Percentiles rank a stretch among this genome's conserved stretches.
phyloP scores from a whole-genome alignment of 331 rosid species.

The Cucumis variabilis region DNA sequence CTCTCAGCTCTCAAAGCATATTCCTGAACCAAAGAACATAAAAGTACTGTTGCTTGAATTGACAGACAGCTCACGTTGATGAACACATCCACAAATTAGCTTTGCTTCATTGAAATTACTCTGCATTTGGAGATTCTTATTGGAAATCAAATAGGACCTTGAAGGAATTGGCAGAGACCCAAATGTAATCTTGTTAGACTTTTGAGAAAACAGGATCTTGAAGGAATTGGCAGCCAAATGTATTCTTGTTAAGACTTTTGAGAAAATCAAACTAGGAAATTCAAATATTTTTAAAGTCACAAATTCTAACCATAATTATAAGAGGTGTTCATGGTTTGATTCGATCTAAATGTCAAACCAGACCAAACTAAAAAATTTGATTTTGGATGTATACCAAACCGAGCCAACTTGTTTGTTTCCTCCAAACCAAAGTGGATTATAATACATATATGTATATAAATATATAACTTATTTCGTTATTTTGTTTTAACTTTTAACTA shows the following conservation, averaged over 20 bases:
- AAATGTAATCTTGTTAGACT: not conserved
- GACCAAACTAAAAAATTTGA: too few relatives aligned
- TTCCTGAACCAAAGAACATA: not conserved
- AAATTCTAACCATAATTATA: not conserved
- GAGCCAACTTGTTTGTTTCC: too few relatives aligned
- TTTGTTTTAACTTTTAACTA: too few relatives aligned
- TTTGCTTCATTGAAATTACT: not conserved
- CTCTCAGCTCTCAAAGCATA: conserved; percentile 18
- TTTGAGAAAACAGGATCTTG: not conserved
- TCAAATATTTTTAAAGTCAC: not conserved
- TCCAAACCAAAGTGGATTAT: too few relatives aligned
- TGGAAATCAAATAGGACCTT: conserved; percentile 2
- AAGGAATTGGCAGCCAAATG: conserved; percentile 6
- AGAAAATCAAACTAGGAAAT: too few relatives aligned
- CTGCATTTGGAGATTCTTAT: conserved; percentile 6
- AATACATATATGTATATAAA: too few relatives aligned
- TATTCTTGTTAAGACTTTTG: not conserved
- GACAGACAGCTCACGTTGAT: conserved; percentile 4
- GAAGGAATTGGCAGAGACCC: conserved; percentile 4
- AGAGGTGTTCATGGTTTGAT: too few relatives aligned
- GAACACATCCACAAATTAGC: not conserved
- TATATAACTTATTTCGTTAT: too few relatives aligned
- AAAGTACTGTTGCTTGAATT: conserved; percentile 4
- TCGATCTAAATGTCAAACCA: too few relatives aligned
- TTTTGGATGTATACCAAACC: too few relatives aligned